Percentiles rank a stretch among this genome's conserved stretches.
Conservation (phyloP, 2,329 filamentous ascomycete genomes). For the Ophiosphaerella narmari region DNA sequence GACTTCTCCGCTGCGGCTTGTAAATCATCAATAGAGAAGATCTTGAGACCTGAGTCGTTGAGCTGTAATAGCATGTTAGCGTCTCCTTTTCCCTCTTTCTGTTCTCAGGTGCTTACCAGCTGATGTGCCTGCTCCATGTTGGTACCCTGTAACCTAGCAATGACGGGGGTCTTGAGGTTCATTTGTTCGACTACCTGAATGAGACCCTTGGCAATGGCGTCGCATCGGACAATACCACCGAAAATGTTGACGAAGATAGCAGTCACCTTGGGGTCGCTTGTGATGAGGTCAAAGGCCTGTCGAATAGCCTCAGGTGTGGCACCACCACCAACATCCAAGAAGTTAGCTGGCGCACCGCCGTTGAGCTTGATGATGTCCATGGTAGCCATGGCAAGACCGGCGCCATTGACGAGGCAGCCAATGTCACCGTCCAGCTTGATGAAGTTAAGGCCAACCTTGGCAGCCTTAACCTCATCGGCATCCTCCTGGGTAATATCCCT, state of each 20-base stretch:
- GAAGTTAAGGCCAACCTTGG: conserved; percentile 94
- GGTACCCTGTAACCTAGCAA: conserved; percentile 95
- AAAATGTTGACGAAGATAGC: conserved; percentile 99
- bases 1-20: conserved; percentile 97
- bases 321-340: conserved; percentile 97
- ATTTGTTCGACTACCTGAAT: conserved; percentile 94
- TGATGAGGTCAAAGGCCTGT: conserved; percentile 98
- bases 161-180: conserved; percentile 95
- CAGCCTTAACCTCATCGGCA: conserved; percentile 94
- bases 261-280: conserved; percentile 95
- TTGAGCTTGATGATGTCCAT: conserved; percentile 99
- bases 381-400: conserved; percentile 98
- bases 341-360: conserved; percentile 94
- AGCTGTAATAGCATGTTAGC: conserved; percentile 57
- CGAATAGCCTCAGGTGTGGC: conserved; percentile 96
- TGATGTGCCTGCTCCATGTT: conserved; percentile 96
- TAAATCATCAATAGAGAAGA: conserved; percentile 98
- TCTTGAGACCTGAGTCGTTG: conserved; percentile 98
- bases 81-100: neutral
- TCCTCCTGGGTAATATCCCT: conserved; percentile 96
- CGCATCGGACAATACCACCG: conserved; percentile 96
- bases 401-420: conserved; percentile 98
- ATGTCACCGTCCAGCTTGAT: conserved; percentile 99
- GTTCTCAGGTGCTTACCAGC: conserved; percentile 53
- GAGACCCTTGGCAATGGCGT: conserved; percentile 93